Evolutionary conservation across 179 eudicot species (phyloP), one percentile per base, ranked within the genome.

Genomic region (Camellia oleifera): DNA sequence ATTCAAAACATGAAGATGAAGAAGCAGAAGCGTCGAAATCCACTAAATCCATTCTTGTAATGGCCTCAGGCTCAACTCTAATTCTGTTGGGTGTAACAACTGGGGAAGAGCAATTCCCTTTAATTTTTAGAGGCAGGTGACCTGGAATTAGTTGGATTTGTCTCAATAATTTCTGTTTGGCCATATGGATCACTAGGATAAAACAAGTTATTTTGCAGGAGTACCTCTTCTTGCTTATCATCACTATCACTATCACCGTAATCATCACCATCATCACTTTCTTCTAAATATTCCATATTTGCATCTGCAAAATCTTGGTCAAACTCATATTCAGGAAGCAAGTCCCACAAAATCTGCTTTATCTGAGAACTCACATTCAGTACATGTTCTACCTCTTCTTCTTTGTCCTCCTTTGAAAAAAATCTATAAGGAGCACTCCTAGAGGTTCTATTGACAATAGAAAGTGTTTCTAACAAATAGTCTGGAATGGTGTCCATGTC

Each of bases 271-370:
- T 20, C 0, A 20, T 20, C 23, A 20, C 87, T 85, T 69, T 90
- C 94, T 81, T 84, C 91, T 53, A 86, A 72, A 77, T 89, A 89
- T 81, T 91, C 97, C 89, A 89, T 85, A 83, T 90, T 91, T 45
- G 92, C 94, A 83, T 89, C 86, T 14, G 86, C 86, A 82, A 91
- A 94, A 56, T 90, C 93, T 71, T 83, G 75, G 76, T 90, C 93
- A 81, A 91, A 77, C 53, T 20, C 23, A 20, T 20, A 20, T 20
- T 20, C 23, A 20, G 23, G 23, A 20, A 20, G 23, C 23, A 20
- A 81, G 75, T 86, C 88, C 93, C 88, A 90, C 65, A 90, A 62
- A 14, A 94, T 74, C 83, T 94, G 94, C 85, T 85, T 92, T 77
- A 83, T 78, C 77, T 86, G 87, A 79, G 95, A 92, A 85, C 98